Percentiles rank a stretch among this genome's conserved stretches.
Conservation (phyloP, 805 yeast species). For the Saturnispora galanensis region DNA sequence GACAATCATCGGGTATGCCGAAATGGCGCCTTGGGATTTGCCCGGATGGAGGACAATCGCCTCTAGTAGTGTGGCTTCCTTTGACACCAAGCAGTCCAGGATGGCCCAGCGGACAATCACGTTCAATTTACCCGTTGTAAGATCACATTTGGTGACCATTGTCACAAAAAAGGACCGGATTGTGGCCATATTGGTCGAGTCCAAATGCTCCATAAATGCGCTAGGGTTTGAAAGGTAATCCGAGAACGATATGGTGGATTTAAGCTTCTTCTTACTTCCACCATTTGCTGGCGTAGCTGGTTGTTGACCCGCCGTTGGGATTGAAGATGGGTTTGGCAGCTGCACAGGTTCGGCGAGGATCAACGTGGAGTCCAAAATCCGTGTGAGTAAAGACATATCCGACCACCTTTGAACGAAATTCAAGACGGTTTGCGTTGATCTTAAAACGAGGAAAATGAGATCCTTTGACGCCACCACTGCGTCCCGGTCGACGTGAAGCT, state of each 20-base stretch:
- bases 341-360: constrained; percentile 30
- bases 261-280: constrained; percentile 11
- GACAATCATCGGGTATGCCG: constrained; percentile 63
- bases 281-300: constrained; percentile 1
- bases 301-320: constrained; percentile 18
- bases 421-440: constrained; percentile 20
- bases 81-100: constrained; percentile 23
- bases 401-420: constrained; percentile 21
- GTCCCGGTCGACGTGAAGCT: constrained; percentile 31
- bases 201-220: constrained; percentile 37
- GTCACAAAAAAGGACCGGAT: constrained; percentile 40
- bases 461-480: constrained; percentile 23
- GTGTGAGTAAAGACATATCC: constrained; percentile 44
- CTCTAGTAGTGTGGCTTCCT: constrained; percentile 37
- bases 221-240: constrained; percentile 61
- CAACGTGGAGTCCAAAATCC: constrained; percentile 50
- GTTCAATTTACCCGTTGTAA: constrained; percentile 57
- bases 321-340: constrained; percentile 5
- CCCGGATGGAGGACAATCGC: constrained; percentile 63
- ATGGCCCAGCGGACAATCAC: constrained; percentile 42
- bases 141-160: constrained; percentile 36
- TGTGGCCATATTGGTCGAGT: constrained; percentile 25
- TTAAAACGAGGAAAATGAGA: constrained; percentile 25
- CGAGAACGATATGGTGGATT: constrained; percentile 44
- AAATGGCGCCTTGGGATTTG: constrained; percentile 37